phyloP scores from a whole-genome alignment of 495 filamentous ascomycete species.

The Rostrohypoxylon terebratum region DNA sequence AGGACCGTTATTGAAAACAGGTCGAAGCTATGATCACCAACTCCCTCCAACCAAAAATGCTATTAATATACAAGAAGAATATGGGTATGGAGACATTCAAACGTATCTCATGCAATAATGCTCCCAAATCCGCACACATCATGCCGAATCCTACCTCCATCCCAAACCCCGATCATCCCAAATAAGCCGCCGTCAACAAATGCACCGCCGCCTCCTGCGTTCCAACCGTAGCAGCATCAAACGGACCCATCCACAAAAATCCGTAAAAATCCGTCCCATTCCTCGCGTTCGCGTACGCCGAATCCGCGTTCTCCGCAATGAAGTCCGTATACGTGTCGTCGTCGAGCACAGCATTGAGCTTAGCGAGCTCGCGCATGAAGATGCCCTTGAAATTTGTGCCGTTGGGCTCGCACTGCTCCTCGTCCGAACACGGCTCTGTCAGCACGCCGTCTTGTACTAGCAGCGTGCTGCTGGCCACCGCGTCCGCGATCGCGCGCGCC shows the following conservation, averaged over 20 bases:
- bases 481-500: conserved; percentile 70
- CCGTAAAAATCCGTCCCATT: conserved; percentile 61
- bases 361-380: conserved; percentile 71
- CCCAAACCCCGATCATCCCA: conserved; percentile 14
- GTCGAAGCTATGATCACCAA: not conserved
- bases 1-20: not conserved
- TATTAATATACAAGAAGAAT: not conserved
- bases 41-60: not conserved
- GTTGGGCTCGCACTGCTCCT: conserved; percentile 64
- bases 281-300: conserved; percentile 67
- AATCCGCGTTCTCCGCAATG: conserved; percentile 66
- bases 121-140: not conserved
- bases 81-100: not conserved
- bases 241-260: conserved; percentile 69
- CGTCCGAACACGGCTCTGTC: conserved; percentile 68
- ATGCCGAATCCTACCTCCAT: not conserved
- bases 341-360: conserved; percentile 61
- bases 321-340: conserved; percentile 62
- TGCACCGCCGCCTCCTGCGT: conserved; percentile 72
- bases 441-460: conserved; percentile 66
- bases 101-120: not conserved
- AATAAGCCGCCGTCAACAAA: conserved; percentile 65
- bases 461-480: conserved; percentile 59
- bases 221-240: conserved; percentile 57
- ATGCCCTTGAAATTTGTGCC: conserved; percentile 80